Base-by-base conservation (phyloP, 306 rosid genomes). In the Vigna trinervia region DNA sequence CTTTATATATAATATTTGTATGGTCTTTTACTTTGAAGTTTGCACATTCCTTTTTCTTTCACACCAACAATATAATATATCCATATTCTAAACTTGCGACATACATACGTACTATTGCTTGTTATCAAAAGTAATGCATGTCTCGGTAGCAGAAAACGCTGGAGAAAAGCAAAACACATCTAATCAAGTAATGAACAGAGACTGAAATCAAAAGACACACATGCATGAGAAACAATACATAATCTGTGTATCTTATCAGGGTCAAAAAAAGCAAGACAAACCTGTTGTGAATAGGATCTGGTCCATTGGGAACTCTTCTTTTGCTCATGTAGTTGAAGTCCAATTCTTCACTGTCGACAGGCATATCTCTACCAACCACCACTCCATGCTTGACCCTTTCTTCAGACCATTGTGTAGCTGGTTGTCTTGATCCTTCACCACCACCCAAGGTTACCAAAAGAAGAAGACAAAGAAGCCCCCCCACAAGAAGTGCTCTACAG, bases 281-380 rank as follows among this genome's bases (percentile, higher is more conserved):
- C 98, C 98, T 94, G 94, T 94, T 94, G 72, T 94, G 98, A 78
- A 94, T 94, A 20, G 98, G 97, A 88, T 94, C 97, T 47, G 97
- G 96, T 32, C 98, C 98, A 71, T 91, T 91, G 22, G 98, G 97
- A 73, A 94, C 97, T 89, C 82, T 88, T 83, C 96, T 82, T 85
- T 94, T 94, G 85, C 91, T 94, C 94, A 90, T 87, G 76, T 87
- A 82, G 82, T 87, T 88, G 70, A 84, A 84, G 73, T 87, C 92
- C 81, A 90, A 75, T 74, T 88, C 85, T 20, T 82, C 87, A 84
- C 81, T 85, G 38, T 82, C 79, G 45, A 78, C 82, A 57, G 68
- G 77, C 81, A 79, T 85, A 68, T 80, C 84, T 19, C 58, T 39
- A n/a, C 79, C 86, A 5, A 73, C 70, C 45, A 77, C 81, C 53